phyloP scores from a whole-genome alignment of 768 basidiomycete genomes.

The Tephrocybe sp. region DNA sequence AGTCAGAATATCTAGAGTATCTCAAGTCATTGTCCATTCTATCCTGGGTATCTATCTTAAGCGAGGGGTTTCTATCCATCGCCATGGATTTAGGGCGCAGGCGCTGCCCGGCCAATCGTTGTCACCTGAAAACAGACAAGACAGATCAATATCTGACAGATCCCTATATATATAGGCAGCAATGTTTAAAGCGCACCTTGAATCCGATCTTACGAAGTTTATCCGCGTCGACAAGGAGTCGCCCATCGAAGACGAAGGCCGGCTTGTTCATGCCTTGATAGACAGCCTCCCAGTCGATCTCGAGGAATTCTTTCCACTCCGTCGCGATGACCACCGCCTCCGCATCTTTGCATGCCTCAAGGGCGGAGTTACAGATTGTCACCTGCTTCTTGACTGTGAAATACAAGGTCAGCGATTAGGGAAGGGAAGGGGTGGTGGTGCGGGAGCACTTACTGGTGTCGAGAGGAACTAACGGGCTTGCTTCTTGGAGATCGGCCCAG shows the following conservation, averaged over 20 bases:
- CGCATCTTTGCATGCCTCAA: constrained; percentile 84
- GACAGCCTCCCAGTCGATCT: constrained; percentile 86
- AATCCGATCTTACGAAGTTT: constrained; percentile 86
- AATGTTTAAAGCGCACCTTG: constrained; percentile 47
- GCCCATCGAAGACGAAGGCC: constrained; percentile 96
- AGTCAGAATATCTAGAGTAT: constrained; percentile 7
- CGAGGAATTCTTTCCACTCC: constrained; percentile 96
- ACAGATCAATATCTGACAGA: not conserved
- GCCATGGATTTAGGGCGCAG: not conserved
- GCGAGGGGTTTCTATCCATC: not conserved
- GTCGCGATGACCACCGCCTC: constrained; percentile 97
- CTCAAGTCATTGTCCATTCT: constrained; percentile 9
- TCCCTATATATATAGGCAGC: not conserved
- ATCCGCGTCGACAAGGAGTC: constrained; percentile 80
- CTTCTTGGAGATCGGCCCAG: constrained; percentile 75
- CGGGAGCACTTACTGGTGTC: constrained; percentile 57
- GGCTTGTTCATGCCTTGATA: constrained; percentile 94
- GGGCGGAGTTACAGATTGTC: constrained; percentile 68
- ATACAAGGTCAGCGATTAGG: not conserved
- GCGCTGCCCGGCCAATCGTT: constrained; percentile 48
- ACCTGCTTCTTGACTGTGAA: constrained; percentile 83
- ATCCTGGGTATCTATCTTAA: constrained; percentile 10
- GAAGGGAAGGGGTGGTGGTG: not conserved
- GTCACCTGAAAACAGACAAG: constrained; percentile 37
- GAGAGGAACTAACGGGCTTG: constrained; percentile 58